Evolutionary conservation across 1,284 basidiomycete genomes (phyloP).

Genomic region (Cutaneotrichosporon sp.): DNA sequence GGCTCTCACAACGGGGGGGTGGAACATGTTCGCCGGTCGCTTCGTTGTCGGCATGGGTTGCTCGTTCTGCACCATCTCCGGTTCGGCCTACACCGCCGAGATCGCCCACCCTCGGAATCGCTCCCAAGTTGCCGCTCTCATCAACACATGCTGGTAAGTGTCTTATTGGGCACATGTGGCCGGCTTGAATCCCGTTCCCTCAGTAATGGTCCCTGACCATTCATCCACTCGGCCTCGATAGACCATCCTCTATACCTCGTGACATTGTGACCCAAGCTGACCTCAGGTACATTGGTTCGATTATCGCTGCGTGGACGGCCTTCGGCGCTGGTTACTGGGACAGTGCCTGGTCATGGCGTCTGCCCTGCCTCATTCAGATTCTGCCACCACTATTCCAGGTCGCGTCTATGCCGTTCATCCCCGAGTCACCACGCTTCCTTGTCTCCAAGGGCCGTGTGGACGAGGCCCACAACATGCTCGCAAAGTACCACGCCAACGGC

Average conservation of each 20-base stretch:
- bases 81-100: constrained; percentile 16
- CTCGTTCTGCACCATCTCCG: constrained; percentile 7
- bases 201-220: too few species aligned
- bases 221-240: too few species aligned
- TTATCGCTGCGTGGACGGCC: constrained; percentile 23
- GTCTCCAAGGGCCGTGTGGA: constrained; percentile 33
- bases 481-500: constrained; percentile 37
- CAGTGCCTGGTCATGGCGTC: constrained; percentile 23
- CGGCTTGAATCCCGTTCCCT: too few species aligned
- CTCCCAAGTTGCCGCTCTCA: constrained; percentile 13
- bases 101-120: constrained; percentile 24
- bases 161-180: not conserved
- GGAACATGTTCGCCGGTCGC: constrained; percentile 20
- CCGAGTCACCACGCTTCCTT: constrained; percentile 48
- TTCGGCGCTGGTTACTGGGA: constrained; percentile 19
- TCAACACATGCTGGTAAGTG: constrained; percentile 18
- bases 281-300: constrained; percentile 17
- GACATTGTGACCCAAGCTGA: not conserved
- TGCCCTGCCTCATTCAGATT: constrained; percentile 31
- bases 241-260: not conserved
- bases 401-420: constrained; percentile 28
- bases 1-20: constrained; percentile 15
- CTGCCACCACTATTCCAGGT: constrained; percentile 10
- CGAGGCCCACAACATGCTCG: constrained; percentile 39
- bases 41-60: constrained; percentile 20